Conservation (phyloP, 805 yeast species). For the Sugiyamaella boreocaroliniensis region DNA sequence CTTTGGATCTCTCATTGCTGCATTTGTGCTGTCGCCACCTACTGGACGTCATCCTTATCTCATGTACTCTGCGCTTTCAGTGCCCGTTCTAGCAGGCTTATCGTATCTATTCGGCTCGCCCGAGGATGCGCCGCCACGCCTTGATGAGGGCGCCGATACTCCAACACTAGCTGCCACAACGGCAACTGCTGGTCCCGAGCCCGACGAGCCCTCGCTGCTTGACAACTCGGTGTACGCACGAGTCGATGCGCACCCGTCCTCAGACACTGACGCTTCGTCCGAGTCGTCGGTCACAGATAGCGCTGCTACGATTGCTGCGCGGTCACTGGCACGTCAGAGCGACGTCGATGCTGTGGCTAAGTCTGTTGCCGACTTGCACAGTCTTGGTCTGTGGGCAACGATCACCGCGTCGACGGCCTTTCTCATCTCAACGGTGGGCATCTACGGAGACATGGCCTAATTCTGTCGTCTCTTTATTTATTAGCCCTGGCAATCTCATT, state of each 20-base stretch:
- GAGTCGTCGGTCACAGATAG: neutral
- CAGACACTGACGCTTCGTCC: slow-evolving; percentile 6
- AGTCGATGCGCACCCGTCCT: slow-evolving; percentile 4
- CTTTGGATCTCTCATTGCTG: slow-evolving; percentile 20
- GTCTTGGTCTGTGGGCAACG: slow-evolving; percentile 10
- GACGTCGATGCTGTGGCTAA: neutral
- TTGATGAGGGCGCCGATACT: neutral
- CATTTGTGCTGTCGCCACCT: slow-evolving; percentile 24
- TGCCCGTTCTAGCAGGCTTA: slow-evolving; percentile 19
- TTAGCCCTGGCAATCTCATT: neutral
- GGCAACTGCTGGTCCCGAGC: neutral
- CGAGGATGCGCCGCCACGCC: neutral
- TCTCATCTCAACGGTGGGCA: slow-evolving; percentile 21
- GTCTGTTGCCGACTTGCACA: neutral
- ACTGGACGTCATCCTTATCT: slow-evolving; percentile 31
- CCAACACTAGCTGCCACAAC: neutral
- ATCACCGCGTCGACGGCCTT: slow-evolving; percentile 17
- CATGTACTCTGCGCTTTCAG: slow-evolving; percentile 29
- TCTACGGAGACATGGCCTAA: slow-evolving; percentile 22
- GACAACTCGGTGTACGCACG: slow-evolving; percentile 17
- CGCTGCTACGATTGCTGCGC: neutral
- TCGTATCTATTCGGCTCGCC: slow-evolving; percentile 5
- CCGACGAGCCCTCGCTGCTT: slow-evolving; percentile 14
- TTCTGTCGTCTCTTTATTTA: neutral
- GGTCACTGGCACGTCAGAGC: neutral